These are phyloP conservation scores for Litchi chinensis DNA, from an alignment of 345 rosid genomes.

Conservation along the genomic window DNA sequence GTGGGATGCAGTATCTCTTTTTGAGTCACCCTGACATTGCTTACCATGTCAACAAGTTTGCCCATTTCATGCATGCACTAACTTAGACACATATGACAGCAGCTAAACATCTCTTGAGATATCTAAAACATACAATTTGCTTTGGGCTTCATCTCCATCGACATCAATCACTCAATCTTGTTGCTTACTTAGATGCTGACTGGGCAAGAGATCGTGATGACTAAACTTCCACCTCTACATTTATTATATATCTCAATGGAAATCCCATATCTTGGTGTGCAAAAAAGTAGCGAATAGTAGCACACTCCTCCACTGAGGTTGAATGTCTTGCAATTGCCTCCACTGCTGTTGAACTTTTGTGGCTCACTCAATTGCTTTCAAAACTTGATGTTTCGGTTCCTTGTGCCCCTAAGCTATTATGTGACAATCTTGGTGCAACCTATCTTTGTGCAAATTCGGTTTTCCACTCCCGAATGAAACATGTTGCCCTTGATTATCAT, in stretches of 20 bases:
- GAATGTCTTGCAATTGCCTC: not conserved
- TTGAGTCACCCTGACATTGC: not conserved
- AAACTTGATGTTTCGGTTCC: not conserved
- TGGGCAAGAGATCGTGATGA: not conserved
- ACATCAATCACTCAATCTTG: not conserved
- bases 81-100: not conserved
- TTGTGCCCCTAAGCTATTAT: not conserved
- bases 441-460: not conserved
- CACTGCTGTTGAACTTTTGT: not conserved
- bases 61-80: not conserved
- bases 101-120: not conserved
- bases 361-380: not conserved
- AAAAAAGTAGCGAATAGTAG: not conserved
- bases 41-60: not conserved
- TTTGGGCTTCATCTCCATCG: not conserved
- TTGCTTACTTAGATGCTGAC: not conserved
- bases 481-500: not conserved
- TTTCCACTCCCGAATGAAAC: constrained; percentile 4
- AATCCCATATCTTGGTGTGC: not conserved
- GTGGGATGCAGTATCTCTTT: not conserved
- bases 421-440: not conserved
- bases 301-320: not conserved
- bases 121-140: not conserved
- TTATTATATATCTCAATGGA: not conserved
- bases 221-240: not conserved